A percentile compares a stretch with the other conserved stretches of the same genome.
These are phyloP conservation scores for Setaria viridis DNA, from an alignment of 202 grass and related monocot genomes.

Conservation along the genomic window DNA sequence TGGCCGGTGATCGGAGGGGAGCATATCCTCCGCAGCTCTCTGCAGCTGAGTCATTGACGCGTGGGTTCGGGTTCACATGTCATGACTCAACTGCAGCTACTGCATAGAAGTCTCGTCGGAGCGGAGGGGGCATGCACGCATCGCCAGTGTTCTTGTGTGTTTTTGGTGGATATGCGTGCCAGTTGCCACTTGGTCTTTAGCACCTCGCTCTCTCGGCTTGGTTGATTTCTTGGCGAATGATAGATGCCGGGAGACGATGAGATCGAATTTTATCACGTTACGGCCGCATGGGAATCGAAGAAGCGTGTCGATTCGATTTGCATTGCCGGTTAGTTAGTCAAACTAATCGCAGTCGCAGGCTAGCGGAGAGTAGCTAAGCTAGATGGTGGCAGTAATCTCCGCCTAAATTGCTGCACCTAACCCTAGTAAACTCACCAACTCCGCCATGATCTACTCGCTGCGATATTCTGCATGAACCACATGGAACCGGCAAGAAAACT, in stretches of 20 bases:
- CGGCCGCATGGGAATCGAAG: constrained; percentile 28
- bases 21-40: too few relatives aligned
- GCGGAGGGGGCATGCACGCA: constrained; percentile 26
- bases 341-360: constrained; percentile 11
- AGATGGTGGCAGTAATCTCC: not conserved
- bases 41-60: too few relatives aligned
- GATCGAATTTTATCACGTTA: constrained; percentile 55
- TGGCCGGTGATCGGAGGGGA: constrained; percentile 12
- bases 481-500: constrained; percentile 24
- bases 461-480: constrained; percentile 10
- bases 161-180: constrained; percentile 1
- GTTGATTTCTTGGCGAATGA: not conserved
- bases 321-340: constrained; percentile 3
- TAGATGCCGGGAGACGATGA: not conserved
- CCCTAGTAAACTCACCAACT: not conserved
- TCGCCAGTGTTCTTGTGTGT: constrained; percentile 38
- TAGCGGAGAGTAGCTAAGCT: not conserved
- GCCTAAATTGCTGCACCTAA: constrained; percentile 30
- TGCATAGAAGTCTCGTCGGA: too few relatives aligned
- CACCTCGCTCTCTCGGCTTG: not conserved
- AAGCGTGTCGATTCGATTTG: constrained; percentile 26
- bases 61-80: too few relatives aligned
- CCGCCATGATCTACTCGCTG: not conserved
- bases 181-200: not conserved
- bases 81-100: too few relatives aligned